Percentiles rank a stretch among this genome's conserved stretches.
These are phyloP conservation scores for Penicillium ucsense DNA, from an alignment of 495 filamentous ascomycete genomes.

Conservation along the genomic window DNA sequence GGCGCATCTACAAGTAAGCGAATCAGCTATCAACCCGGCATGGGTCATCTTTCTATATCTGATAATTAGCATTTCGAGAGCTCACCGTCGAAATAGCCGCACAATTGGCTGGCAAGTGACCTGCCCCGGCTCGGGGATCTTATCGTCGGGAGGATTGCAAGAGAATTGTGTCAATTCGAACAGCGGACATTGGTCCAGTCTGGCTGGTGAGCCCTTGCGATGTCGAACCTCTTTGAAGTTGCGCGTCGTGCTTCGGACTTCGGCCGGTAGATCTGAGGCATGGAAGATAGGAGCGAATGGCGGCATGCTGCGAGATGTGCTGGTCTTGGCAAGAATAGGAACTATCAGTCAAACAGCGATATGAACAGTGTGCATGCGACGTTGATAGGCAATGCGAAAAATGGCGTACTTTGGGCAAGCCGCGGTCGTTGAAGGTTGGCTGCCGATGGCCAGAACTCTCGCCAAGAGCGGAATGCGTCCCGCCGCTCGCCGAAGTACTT, in stretches of 20 bases:
- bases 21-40: too few species aligned
- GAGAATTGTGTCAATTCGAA: slow-evolving; percentile 75
- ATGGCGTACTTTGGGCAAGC: too few species aligned
- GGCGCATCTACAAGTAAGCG: slow-evolving; percentile 47
- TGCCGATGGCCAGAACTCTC: too few species aligned
- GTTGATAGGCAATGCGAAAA: too few species aligned
- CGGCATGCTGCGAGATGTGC: slow-evolving; percentile 21
- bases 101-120: slow-evolving; percentile 66
- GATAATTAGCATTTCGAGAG: background rate
- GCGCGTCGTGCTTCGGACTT: slow-evolving; percentile 30
- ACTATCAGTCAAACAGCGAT: too few species aligned
- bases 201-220: slow-evolving; percentile 35
- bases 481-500: too few species aligned
- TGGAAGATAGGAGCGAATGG: slow-evolving; percentile 34
- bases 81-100: slow-evolving; percentile 72
- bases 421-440: too few species aligned
- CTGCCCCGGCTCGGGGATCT: slow-evolving; percentile 42
- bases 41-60: too few species aligned
- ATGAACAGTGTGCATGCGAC: too few species aligned
- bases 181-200: slow-evolving; percentile 61
- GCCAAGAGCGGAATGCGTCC: too few species aligned
- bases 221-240: slow-evolving; percentile 38
- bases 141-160: slow-evolving; percentile 52
- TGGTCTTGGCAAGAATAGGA: too few species aligned
- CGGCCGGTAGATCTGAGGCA: slow-evolving; percentile 28